Base-by-base conservation (phyloP, 352 stramenopile genomes). In the Globisporangium mamillatum region DNA sequence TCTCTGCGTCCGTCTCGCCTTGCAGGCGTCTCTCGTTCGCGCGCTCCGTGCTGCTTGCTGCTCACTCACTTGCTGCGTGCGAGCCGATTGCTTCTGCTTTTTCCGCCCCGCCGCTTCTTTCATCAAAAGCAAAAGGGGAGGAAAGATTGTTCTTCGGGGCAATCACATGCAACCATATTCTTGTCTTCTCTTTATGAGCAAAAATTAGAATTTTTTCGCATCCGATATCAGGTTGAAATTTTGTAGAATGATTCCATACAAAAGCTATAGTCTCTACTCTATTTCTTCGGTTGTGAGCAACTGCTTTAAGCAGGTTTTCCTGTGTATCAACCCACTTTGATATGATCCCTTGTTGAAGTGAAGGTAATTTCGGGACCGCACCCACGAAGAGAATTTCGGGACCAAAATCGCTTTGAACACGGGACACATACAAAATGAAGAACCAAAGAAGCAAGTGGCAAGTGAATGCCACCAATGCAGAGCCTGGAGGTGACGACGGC, bases 401-500 rank as follows among this genome's bases (percentile, higher is more conserved):
- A 52, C 38, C 38, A 48, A 44, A 44, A 44, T 44, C 36, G 36
- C 36, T 14, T 44, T 44, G 36, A 1, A 18, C 14, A 16, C 44
- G 44, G 44, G 44, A 52, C 44, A 52, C 1, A 44, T 18, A 44
- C 36, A 44, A 44, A 12, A 44, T 18, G 36, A 44, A 44, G 0
- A 44, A 44, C 12, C 14, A 8, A 8, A 20, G 14, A 20, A 9
- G 41, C 18, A 52, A 20, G 3, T 52, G 18, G 12, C 44, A 50
- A 9, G n/a, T 52, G 20, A 22, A 52, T 52, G 44, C 44, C 44
- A 41, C 12, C 14, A 46, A 92, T 86, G 74, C 69, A 90, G 66
- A 79, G 77, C 0, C 63, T 83, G 72, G 84, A 92, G 86, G 82
- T 91, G 64, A 77, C 75, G 20, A 76, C 79, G 16, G 82, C 78